Evolutionary conservation across 441 rosid species (phyloP).

Genomic region (Manihot esculenta): DNA sequence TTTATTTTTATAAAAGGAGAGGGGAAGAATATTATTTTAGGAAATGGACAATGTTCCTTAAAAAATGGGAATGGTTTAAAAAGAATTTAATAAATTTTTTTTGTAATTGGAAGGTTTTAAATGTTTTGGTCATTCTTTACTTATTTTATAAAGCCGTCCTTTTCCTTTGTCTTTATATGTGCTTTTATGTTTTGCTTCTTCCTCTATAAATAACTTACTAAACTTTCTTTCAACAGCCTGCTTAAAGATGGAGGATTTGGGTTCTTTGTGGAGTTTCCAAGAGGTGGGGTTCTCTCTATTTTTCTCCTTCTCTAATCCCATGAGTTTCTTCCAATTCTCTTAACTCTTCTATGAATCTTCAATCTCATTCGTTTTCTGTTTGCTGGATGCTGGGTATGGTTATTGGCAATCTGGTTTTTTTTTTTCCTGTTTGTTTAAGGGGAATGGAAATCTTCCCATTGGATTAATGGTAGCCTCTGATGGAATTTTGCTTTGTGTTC

Average conservation of each 20-base stretch:
- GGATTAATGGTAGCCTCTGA: not conserved
- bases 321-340: slow-evolving; percentile 6
- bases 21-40: slow-evolving; percentile 25
- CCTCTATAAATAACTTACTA: slow-evolving; percentile 44
- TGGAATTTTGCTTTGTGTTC: not conserved
- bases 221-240: slow-evolving; percentile 23
- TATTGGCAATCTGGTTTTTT: too few relatives aligned
- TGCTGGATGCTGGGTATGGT: too few relatives aligned
- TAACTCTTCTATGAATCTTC: not conserved
- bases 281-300: slow-evolving; percentile 51
- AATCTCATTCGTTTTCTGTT: not conserved
- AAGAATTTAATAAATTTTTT: slow-evolving; percentile 21
- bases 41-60: slow-evolving; percentile 51
- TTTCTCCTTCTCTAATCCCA: not conserved
- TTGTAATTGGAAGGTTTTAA: slow-evolving; percentile 31
- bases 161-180: slow-evolving; percentile 31
- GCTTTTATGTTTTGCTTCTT: not conserved
- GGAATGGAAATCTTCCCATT: not conserved
- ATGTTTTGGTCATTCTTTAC: slow-evolving; percentile 21
- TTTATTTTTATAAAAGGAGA: not conserved
- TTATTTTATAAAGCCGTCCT: slow-evolving; percentile 21
- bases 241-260: slow-evolving; percentile 66
- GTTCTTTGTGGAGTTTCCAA: slow-evolving; percentile 60
- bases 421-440: too few relatives aligned
- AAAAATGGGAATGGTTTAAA: slow-evolving; percentile 41